Percentiles rank a stretch among this genome's conserved stretches.
These are phyloP conservation scores for Sporormia fimetaria DNA, from an alignment of 495 filamentous ascomycete genomes.

Conservation along the genomic window DNA sequence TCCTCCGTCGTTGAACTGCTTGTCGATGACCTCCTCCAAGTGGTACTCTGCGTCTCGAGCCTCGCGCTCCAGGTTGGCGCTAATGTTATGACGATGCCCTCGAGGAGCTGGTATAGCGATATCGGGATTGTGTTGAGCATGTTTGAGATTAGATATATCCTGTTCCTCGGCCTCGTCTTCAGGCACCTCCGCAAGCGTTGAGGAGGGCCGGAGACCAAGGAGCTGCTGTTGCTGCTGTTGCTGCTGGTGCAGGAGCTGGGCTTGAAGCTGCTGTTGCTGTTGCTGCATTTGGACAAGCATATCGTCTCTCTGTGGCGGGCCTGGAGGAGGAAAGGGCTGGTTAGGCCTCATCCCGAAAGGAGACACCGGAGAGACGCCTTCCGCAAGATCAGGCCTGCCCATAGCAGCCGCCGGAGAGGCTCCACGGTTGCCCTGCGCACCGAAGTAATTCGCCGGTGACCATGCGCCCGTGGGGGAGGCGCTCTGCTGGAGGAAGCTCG, in stretches of 20 bases:
- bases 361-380: constrained; percentile 18
- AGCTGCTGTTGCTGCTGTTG: constrained; percentile 38
- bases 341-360: constrained; percentile 23
- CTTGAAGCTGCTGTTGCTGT: constrained; percentile 47
- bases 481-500: constrained; percentile 26
- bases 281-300: constrained; percentile 39
- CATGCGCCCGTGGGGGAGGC: constrained; percentile 32
- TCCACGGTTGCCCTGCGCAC: constrained; percentile 42
- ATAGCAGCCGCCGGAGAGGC: constrained; percentile 42
- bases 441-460: constrained; percentile 45
- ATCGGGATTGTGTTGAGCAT: constrained; percentile 38
- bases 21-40: constrained; percentile 59
- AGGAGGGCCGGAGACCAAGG: constrained; percentile 35
- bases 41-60: constrained; percentile 80
- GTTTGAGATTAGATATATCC: constrained; percentile 14
- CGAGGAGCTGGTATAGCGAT: constrained; percentile 57
- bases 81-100: constrained; percentile 54
- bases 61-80: constrained; percentile 68
- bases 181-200: constrained; percentile 42
- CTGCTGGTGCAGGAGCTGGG: constrained; percentile 43
- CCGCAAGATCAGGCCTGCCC: constrained; percentile 20
- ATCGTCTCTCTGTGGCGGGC: constrained; percentile 27
- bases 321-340: constrained; percentile 24
- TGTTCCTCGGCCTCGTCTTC: constrained; percentile 45
- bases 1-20: constrained; percentile 55